phyloP scores from a whole-genome alignment of 140 eudicot species.

The Anethum foeniculum region DNA sequence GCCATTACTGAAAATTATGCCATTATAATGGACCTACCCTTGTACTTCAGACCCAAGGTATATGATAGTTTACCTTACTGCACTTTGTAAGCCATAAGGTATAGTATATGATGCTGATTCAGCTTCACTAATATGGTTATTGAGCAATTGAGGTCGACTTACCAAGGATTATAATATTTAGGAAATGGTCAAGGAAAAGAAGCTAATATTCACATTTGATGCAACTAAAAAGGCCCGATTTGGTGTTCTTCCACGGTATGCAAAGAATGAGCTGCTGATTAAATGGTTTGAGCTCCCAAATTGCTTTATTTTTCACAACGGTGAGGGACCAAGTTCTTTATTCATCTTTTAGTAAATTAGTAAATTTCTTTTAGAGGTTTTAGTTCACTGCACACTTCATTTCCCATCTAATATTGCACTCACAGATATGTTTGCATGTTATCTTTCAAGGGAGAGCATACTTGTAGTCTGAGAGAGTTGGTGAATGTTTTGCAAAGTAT shows the following conservation, averaged over 20 bases:
- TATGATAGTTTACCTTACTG: neutral
- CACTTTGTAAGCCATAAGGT: neutral
- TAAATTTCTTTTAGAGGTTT: neutral
- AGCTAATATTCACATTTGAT: conserved; percentile 54
- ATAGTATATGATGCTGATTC: neutral
- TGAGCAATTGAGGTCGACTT: neutral
- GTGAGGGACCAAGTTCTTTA: conserved; percentile 29
- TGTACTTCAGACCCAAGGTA: conserved; percentile 75
- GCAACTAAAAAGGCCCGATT: conserved; percentile 85
- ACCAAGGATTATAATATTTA: conserved; percentile 18
- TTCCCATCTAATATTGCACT: neutral
- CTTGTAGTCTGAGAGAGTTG: neutral
- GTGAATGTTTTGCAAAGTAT: neutral
- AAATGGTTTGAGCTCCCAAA: conserved; percentile 99
- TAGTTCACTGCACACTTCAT: neutral
- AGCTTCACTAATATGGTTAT: neutral
- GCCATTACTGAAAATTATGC: conserved; percentile 95
- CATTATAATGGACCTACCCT: conserved; percentile 90
- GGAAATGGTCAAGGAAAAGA: conserved; percentile 97
- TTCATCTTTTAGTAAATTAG: neutral
- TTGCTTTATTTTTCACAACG: conserved; percentile 92
- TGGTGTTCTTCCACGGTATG: conserved; percentile 95
- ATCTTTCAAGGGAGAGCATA: neutral
- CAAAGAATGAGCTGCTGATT: conserved; percentile 66
- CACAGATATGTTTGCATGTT: neutral